phyloP scores from a whole-genome alignment of 2,329 filamentous ascomycete genomes.

The Eurotiales sp. region DNA sequence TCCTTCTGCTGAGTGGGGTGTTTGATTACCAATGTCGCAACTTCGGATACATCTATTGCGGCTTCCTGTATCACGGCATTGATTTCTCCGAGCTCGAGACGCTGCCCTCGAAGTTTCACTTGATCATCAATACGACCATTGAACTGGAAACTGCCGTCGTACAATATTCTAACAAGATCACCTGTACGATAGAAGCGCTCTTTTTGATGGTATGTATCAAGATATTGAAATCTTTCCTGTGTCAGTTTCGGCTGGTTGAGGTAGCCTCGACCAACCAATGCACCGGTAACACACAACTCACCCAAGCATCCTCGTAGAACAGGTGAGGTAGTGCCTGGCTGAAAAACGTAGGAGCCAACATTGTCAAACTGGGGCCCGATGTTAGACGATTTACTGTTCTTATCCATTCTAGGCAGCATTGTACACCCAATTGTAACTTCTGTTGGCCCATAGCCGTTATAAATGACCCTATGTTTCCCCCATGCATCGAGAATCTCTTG shows the following conservation, averaged over 20 bases:
- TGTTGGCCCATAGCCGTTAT: constrained; percentile 90
- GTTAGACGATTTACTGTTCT: constrained; percentile 76
- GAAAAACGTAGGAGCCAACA: constrained; percentile 76
- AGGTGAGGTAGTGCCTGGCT: constrained; percentile 63
- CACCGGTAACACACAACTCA: constrained; percentile 83
- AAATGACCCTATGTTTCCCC: constrained; percentile 75
- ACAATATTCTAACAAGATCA: constrained; percentile 75
- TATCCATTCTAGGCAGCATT: constrained; percentile 77
- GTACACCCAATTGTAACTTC: constrained; percentile 92
- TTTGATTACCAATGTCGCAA: constrained; percentile 71
- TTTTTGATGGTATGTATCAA: constrained; percentile 45
- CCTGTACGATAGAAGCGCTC: constrained; percentile 80
- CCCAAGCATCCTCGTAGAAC: constrained; percentile 76
- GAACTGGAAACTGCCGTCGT: constrained; percentile 82
- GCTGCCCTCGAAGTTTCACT: constrained; percentile 83
- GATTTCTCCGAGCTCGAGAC: constrained; percentile 87
- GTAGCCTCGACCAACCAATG: constrained; percentile 85
- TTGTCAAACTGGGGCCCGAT: constrained; percentile 86
- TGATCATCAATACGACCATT: constrained; percentile 86
- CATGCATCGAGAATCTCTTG: constrained; percentile 85
- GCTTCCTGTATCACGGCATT: constrained; percentile 72
- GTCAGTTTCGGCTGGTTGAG: constrained; percentile 77
- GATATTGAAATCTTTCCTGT: constrained; percentile 66
- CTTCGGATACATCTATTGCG: constrained; percentile 58
- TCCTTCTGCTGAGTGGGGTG: constrained; percentile 72